phyloP scores from a whole-genome alignment of 2,329 filamentous ascomycete species.

The Grosmannia clavigera region DNA sequence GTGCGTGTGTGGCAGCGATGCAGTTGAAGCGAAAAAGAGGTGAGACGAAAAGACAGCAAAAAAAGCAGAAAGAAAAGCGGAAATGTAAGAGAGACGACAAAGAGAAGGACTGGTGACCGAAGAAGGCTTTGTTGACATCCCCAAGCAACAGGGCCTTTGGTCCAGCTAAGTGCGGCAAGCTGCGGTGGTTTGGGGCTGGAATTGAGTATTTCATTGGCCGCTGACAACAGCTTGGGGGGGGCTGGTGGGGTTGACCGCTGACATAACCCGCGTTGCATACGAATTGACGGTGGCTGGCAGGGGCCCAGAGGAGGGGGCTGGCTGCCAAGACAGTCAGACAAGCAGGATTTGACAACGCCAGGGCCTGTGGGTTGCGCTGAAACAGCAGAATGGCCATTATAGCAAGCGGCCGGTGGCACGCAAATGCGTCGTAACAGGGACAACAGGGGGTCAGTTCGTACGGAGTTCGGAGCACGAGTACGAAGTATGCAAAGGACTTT shows the following conservation, averaged over 20 bases:
- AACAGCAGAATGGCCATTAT: too few species aligned
- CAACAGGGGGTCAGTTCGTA: too few species aligned
- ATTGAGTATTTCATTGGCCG: background rate
- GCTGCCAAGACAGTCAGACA: background rate
- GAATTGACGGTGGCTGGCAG: background rate
- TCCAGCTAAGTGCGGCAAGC: background rate
- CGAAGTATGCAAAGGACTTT: too few species aligned
- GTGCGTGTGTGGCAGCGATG: background rate
- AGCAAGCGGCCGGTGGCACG: too few species aligned
- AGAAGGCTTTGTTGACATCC: slow-evolving; percentile 1
- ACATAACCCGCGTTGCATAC: background rate
- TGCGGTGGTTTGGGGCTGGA: background rate
- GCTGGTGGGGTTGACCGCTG: background rate
- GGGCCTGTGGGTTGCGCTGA: too few species aligned
- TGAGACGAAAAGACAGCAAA: background rate
- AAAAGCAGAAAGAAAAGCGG: background rate
- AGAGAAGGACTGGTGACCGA: background rate
- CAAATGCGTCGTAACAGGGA: too few species aligned
- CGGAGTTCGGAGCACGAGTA: too few species aligned
- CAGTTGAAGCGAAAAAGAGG: background rate
- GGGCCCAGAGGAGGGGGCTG: background rate
- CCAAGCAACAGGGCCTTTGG: background rate
- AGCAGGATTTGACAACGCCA: background rate
- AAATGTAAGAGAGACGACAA: background rate
- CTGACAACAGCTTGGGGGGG: background rate